Base-by-base conservation (phyloP, 192 early-diverging fungal species). In the Backusella tarrabulga region DNA sequence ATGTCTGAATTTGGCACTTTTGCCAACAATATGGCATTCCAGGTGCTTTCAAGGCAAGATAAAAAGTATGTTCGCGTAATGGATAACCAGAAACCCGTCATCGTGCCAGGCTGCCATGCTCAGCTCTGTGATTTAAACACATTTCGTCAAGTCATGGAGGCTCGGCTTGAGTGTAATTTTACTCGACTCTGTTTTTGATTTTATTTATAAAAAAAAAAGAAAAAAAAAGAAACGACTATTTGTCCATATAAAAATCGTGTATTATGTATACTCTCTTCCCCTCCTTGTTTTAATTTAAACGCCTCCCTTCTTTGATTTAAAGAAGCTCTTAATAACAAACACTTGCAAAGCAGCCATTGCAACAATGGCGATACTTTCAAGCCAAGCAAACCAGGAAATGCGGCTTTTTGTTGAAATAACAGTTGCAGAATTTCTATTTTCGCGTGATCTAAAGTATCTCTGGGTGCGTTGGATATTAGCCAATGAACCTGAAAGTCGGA, bases 351-450 rank as follows among this genome's bases (percentile, higher is more conserved):
- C 90, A 12, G 95, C 92, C 87, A 96, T 96, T 60, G 87, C 71
- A 36, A 98, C 87, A 54, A 99, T 94, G 44, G 93, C 79, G 54
- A 90, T 68, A 70, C 88, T 90, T 84, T 98, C 93, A 35, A 92
- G 68, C 17, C 91, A 76, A 36, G 95, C 93, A 87, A 98, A 98
- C 97, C 96, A 98, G 86, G 93, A 98, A 69, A 99, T 92, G 34
- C 93, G 86, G 70, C 84, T 88, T 82, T 95, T 92, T 0, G 97
- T 98, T 44, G 92, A 95, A 73, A 89, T 84, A 12, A 99, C 96
- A 1, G 96, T 97, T 26, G 90, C 89, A 74, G 94, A 93, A 87
- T 97, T 97, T 32, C 98, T 85, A 88, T 95, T 95, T 80, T 98
- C 95, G 40, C 95, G 83, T 35, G 94, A 93, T 54, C 96, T 87